Evolutionary conservation across 805 yeast species (phyloP).

Genomic region (Kluyveromyces nonfermentans): DNA sequence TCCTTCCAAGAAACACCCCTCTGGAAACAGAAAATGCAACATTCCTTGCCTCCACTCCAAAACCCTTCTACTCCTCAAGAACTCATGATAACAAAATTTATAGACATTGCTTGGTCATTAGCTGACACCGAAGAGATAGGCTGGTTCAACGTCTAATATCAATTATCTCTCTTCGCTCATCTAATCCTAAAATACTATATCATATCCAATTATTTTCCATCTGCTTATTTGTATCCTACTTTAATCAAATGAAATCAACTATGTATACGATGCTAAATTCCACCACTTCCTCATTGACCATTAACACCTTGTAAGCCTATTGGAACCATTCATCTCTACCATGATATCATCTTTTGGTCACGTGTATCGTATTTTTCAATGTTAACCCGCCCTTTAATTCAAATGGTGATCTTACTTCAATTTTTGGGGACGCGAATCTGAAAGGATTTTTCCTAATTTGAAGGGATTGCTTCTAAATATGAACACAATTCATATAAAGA

Average conservation of each 20-base stretch:
- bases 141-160: conserved; percentile 14
- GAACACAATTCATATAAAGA: neutral
- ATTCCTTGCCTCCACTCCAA: conserved; percentile 2
- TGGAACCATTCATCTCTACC: neutral
- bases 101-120: conserved; percentile 23
- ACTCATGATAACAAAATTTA: conserved; percentile 9
- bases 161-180: neutral
- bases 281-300: no score
- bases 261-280: no score
- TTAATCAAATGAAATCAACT: neutral
- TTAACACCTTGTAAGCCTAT: neutral
- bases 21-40: conserved; percentile 2
- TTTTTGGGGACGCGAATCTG: neutral
- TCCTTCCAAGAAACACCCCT: neutral
- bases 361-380: neutral
- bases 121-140: conserved; percentile 27
- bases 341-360: neutral
- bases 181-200: neutral
- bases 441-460: neutral
- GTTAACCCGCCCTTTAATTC: neutral
- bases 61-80: conserved; percentile 1
- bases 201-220: neutral
- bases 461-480: neutral
- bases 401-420: neutral
- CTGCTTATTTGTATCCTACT: neutral